These are phyloP conservation scores for Athelia psychrophila DNA, from an alignment of 1,284 basidiomycete species.

Conservation along the genomic window DNA sequence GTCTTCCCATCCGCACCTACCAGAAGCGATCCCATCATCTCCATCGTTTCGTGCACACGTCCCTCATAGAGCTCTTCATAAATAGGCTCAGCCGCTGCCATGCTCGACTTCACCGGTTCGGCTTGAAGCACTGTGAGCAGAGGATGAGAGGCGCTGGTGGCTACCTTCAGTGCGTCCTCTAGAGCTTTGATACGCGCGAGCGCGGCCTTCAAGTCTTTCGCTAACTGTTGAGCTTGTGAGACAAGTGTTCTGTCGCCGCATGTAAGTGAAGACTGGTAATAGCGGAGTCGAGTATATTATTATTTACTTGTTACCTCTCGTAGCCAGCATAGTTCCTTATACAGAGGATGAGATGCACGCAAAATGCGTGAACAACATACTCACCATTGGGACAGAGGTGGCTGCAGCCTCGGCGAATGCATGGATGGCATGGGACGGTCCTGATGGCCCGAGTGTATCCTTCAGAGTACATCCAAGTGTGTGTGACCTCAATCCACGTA, in stretches of 20 bases:
- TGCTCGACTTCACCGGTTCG: constrained; percentile 5
- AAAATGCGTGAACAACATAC: constrained; percentile 2
- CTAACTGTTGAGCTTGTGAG: constrained; percentile 41
- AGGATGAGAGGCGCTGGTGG: constrained; percentile 9
- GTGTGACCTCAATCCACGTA: constrained; percentile 11
- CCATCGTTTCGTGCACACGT: constrained; percentile 18
- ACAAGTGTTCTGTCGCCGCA: constrained; percentile 38
- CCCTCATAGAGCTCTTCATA: constrained; percentile 19
- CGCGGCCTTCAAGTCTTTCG: constrained; percentile 42
- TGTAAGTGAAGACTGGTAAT: constrained; percentile 1
- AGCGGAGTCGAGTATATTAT: not conserved
- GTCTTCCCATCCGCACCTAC: constrained; percentile 43
- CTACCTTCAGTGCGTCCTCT: constrained; percentile 39
- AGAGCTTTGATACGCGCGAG: constrained; percentile 54
- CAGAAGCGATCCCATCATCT: constrained; percentile 40
- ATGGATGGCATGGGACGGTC: constrained; percentile 50
- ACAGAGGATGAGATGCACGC: not conserved
- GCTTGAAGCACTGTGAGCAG: not conserved
- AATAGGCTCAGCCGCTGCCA: not conserved
- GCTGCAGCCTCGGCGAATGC: constrained; percentile 45
- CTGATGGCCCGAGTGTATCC: constrained; percentile 19
- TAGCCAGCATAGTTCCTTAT: constrained; percentile 48
- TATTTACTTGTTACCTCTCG: constrained; percentile 56
- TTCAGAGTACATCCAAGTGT: not conserved
- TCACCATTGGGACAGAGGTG: constrained; percentile 50